These are phyloP conservation scores for Boechera divaricarpa DNA, from an alignment of 345 rosid genomes.

Conservation along the genomic window DNA sequence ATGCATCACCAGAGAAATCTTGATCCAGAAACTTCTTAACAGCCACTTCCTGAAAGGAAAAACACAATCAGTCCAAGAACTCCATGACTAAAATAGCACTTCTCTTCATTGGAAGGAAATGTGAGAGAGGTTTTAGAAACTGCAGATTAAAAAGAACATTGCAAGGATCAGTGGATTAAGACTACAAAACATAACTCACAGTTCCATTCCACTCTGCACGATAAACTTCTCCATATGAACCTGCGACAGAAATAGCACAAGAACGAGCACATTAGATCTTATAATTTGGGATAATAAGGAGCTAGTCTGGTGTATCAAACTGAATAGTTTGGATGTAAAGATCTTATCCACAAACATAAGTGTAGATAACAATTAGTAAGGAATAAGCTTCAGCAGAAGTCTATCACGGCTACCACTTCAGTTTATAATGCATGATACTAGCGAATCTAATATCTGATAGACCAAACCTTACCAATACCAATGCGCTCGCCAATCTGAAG, in stretches of 20 bases:
- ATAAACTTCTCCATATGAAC: constrained; percentile 97
- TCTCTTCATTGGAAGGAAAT: constrained; percentile 17
- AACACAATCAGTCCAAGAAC: constrained; percentile 35
- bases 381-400: constrained; percentile 12
- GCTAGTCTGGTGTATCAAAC: constrained; percentile 22
- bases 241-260: constrained; percentile 51
- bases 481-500: constrained; percentile 97
- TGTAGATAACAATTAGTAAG: constrained; percentile 1
- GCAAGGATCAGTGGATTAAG: constrained; percentile 21
- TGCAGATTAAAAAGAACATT: constrained; percentile 28
- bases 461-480: constrained; percentile 81
- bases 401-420: constrained; percentile 10
- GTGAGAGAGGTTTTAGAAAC: constrained; percentile 1
- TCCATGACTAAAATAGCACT: constrained; percentile 12
- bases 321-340: constrained; percentile 18
- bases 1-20: constrained; percentile 90
- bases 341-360: constrained; percentile 22
- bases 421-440: constrained; percentile 7
- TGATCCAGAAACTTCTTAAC: constrained; percentile 93
- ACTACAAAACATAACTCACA: constrained; percentile 60
- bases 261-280: constrained; percentile 25
- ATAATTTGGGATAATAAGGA: background rate
- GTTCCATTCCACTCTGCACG: constrained; percentile 94
- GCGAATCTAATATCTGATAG: constrained; percentile 13
- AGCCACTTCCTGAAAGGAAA: constrained; percentile 87